Base-by-base conservation (phyloP, 108 stramenopile species). In the Chaetoceros muelleri region DNA sequence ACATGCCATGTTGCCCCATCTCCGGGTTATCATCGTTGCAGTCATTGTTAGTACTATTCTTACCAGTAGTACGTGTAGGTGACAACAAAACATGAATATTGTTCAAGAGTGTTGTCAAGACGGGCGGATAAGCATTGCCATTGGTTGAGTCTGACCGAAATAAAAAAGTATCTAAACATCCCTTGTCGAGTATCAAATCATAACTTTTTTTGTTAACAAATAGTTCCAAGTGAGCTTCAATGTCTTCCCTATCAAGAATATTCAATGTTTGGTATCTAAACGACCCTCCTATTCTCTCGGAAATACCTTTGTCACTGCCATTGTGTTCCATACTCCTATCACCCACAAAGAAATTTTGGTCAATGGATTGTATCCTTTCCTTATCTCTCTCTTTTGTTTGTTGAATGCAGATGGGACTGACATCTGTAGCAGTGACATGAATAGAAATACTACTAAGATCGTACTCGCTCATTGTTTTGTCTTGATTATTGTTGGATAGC, bases 141-240 rank as follows among this genome's bases (percentile, higher is more conserved):
- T 72, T 8, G 81, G 74, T 51, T 76, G 70, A 64, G 66, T 81
- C n/a, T n/a, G n/a, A n/a, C 22, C 82, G 82, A 80, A 85, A 90
- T 8, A 84, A 53, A 61, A 90, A 82, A 20, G 87, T 90, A 58
- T 85, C 87, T 17, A 85, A 60, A 40, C 82, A 82, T 2, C 82
- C 84, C 55, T 90, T 85, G 73, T 90, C 82, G 28, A 90, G 60
- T 31, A 85, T 69, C 0, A 79, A 45, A 50, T 84, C 61, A 48
- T 74, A 84, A 8, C 57, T 58, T 48, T 58, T 44, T 24, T 34
- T 21, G 10, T 16, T 24, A 40, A 0, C 20, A n/a, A n/a, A n/a
- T n/a, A n/a, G n/a, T n/a, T n/a, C n/a, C n/a, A n/a, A 53, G 49
- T 21, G 52, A 21, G 13, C 47, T 26, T 45, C 58, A 20, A 28